A percentile compares a stretch with the other conserved stretches of the same genome.
These are phyloP conservation scores for Apostasia ramifera DNA, from an alignment of 106 monocot genomes.

Conservation along the genomic window DNA sequence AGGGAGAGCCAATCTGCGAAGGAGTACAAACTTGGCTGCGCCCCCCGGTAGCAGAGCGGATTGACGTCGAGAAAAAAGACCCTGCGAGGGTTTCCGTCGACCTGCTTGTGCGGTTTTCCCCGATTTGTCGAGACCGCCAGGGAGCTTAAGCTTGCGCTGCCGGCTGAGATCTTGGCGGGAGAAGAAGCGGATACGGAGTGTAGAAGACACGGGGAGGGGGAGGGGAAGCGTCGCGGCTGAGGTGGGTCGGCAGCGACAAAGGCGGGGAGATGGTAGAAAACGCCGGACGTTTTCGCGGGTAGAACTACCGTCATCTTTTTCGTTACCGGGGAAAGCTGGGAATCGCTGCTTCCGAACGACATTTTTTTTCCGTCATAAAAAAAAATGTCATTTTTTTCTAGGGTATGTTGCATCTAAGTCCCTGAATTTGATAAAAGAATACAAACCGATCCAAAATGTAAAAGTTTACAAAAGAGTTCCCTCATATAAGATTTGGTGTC, in stretches of 20 bases:
- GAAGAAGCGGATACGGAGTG: background rate
- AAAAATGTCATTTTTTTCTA: too few species aligned
- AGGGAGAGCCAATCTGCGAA: slow-evolving; percentile 73
- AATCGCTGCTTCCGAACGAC: too few species aligned
- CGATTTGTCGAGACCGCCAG: background rate
- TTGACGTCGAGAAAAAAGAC: slow-evolving; percentile 90
- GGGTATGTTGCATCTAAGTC: too few species aligned
- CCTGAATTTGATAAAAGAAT: too few species aligned
- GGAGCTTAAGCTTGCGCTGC: background rate
- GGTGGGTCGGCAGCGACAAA: background rate
- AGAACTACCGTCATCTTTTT: background rate
- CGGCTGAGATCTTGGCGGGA: background rate
- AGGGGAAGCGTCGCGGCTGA: background rate
- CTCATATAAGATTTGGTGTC: too few species aligned
- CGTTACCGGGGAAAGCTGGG: too few species aligned
- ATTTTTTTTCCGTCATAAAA: too few species aligned
- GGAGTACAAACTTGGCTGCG: slow-evolving; percentile 47
- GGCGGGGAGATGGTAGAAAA: background rate
- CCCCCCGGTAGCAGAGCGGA: slow-evolving; percentile 68
- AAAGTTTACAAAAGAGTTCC: too few species aligned
- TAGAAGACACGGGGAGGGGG: background rate
- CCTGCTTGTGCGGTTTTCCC: slow-evolving; percentile 25
- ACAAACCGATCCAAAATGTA: too few species aligned
- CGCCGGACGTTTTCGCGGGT: background rate
- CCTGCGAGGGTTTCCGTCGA: slow-evolving; percentile 15